These are phyloP conservation scores for Pseudoneurospora amorphoporcata DNA, from an alignment of 495 filamentous ascomycete genomes.

Conservation along the genomic window DNA sequence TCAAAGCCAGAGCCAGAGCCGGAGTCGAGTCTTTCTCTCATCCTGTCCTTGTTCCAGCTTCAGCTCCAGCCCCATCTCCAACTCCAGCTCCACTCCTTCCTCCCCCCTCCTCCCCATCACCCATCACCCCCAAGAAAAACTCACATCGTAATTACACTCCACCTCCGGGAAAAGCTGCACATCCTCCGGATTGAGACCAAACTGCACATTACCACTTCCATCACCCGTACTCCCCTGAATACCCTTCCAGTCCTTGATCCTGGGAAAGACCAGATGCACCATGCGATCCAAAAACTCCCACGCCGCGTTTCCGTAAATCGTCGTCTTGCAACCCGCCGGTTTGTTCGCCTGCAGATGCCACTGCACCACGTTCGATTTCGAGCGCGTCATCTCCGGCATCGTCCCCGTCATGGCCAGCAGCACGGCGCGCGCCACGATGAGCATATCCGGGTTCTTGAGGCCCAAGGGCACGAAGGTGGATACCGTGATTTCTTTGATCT, in stretches of 20 bases:
- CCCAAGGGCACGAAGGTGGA: slow-evolving; percentile 59
- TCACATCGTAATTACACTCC: slow-evolving; percentile 83
- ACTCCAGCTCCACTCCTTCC: neutral
- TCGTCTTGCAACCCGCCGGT: slow-evolving; percentile 54
- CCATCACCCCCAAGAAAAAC: slow-evolving; percentile 23
- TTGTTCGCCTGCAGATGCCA: slow-evolving; percentile 50
- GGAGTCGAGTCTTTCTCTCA: too few species aligned
- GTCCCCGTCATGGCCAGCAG: slow-evolving; percentile 78
- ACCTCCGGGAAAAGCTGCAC: slow-evolving; percentile 84
- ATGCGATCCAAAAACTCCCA: slow-evolving; percentile 80
- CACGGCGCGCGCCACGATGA: slow-evolving; percentile 74
- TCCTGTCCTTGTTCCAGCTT: neutral
- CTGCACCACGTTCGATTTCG: slow-evolving; percentile 51
- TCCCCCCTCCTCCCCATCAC: neutral
- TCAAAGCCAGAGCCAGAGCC: too few species aligned
- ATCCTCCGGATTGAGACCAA: slow-evolving; percentile 60
- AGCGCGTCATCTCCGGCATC: slow-evolving; percentile 50
- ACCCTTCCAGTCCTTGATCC: slow-evolving; percentile 90
- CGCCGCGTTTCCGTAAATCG: slow-evolving; percentile 67
- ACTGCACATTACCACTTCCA: slow-evolving; percentile 74
- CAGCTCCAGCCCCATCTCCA: too few species aligned
- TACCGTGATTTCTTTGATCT: slow-evolving; percentile 69
- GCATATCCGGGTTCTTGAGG: slow-evolving; percentile 49
- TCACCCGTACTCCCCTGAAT: slow-evolving; percentile 69
- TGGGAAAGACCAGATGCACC: slow-evolving; percentile 80